These are phyloP conservation scores for Lophiotrema nucula DNA, from an alignment of 495 filamentous ascomycete species.

Conservation along the genomic window DNA sequence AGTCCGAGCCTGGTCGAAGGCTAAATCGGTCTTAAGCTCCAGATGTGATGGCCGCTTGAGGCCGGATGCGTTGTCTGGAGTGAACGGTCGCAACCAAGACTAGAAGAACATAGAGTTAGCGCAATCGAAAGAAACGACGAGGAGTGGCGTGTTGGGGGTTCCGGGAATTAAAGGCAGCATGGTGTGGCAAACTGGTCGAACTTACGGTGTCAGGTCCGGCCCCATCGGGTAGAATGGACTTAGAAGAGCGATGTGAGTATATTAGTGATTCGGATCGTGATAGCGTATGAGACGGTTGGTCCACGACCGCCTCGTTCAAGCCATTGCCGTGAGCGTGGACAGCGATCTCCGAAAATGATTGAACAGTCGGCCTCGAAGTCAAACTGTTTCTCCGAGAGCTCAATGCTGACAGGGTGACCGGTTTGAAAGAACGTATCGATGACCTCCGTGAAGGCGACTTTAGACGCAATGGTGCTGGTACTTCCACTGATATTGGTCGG, in stretches of 20 bases:
- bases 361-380: slow-evolving; percentile 1
- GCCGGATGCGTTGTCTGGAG: neutral
- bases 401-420: slow-evolving; percentile 26
- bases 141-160: too few species aligned
- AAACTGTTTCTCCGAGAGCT: slow-evolving; percentile 33
- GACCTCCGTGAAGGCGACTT: slow-evolving; percentile 18
- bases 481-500: slow-evolving; percentile 22
- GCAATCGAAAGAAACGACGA: too few species aligned
- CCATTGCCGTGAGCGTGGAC: slow-evolving; percentile 42
- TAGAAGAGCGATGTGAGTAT: slow-evolving; percentile 1
- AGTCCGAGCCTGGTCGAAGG: neutral
- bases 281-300: slow-evolving; percentile 2
- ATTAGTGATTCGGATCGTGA: neutral
- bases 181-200: too few species aligned
- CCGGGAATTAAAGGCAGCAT: too few species aligned
- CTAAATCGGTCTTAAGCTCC: neutral
- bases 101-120: too few species aligned
- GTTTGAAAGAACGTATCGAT: slow-evolving; percentile 27
- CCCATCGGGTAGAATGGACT: slow-evolving; percentile 1
- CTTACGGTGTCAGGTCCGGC: slow-evolving; percentile 10
- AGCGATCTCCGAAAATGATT: slow-evolving; percentile 38
- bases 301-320: slow-evolving; percentile 23
- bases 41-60: neutral
- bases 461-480: slow-evolving; percentile 24
- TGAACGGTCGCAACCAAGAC: slow-evolving; percentile 2